Percentiles rank a stretch among this genome's conserved stretches.
Evolutionary conservation across 1,284 basidiomycete species (phyloP).

Genomic region (Takashimella koratensis): DNA sequence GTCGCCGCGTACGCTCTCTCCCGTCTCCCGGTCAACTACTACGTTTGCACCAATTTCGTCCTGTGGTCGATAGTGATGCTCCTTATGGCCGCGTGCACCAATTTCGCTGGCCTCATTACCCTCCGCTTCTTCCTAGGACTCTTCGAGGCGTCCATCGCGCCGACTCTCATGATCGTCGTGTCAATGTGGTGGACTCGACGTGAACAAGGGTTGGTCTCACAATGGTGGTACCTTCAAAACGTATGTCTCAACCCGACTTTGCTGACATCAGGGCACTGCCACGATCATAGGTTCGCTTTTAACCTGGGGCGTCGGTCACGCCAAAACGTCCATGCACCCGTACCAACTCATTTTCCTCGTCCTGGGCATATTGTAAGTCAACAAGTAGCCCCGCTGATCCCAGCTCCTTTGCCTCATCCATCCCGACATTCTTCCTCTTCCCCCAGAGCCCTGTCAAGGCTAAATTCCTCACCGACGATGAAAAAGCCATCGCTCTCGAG

Average conservation of each 20-base stretch:
- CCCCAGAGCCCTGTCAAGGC: slow-evolving; percentile 41
- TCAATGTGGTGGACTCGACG: slow-evolving; percentile 38
- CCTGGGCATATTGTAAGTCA: slow-evolving; percentile 51
- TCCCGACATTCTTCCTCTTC: slow-evolving; percentile 30
- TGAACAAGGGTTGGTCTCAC: slow-evolving; percentile 26
- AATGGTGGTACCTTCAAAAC: slow-evolving; percentile 30
- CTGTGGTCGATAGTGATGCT: slow-evolving; percentile 2
- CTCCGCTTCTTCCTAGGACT: slow-evolving; percentile 30
- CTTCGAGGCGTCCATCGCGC: slow-evolving; percentile 28
- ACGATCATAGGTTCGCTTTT: slow-evolving; percentile 32
- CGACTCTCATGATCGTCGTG: slow-evolving; percentile 22
- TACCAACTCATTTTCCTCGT: slow-evolving; percentile 54
- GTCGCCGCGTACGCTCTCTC: too few relatives aligned
- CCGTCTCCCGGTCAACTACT: too few relatives aligned
- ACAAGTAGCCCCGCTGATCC: too few relatives aligned
- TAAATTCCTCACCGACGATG: slow-evolving; percentile 41
- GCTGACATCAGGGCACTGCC: too few relatives aligned
- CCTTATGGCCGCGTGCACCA: slow-evolving; percentile 1
- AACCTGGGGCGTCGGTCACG: slow-evolving; percentile 34
- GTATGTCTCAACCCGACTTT: too few relatives aligned
- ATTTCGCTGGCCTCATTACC: slow-evolving; percentile 14
- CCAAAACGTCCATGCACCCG: slow-evolving; percentile 18
- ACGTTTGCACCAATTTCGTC: too few relatives aligned
- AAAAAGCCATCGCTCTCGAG: slow-evolving; percentile 47
- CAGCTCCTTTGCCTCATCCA: slow-evolving; percentile 23